A percentile compares a stretch with the other conserved stretches of the same genome.
phyloP scores from a whole-genome alignment of 1,284 basidiomycete genomes.

The Heterobasidion annosum region DNA sequence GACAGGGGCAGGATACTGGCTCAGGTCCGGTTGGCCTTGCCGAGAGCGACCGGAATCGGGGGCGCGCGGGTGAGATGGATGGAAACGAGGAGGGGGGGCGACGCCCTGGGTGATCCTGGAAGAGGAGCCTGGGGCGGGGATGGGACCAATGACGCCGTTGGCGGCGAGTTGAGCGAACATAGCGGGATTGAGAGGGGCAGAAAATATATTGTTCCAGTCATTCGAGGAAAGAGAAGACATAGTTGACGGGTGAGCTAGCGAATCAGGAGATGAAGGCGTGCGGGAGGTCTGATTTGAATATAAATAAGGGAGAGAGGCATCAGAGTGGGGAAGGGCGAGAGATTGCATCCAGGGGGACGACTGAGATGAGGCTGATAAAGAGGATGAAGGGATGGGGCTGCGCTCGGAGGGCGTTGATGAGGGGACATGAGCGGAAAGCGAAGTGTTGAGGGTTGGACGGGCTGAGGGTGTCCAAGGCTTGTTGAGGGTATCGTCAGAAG shows the following conservation, averaged over 20 bases:
- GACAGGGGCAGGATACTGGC: neutral
- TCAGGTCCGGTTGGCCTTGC: neutral
- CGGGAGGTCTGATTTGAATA: slow-evolving; percentile 4
- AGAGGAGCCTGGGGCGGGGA: slow-evolving; percentile 14
- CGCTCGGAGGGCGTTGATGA: slow-evolving; percentile 24
- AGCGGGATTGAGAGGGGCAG: slow-evolving; percentile 46
- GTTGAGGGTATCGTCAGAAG: slow-evolving; percentile 6
- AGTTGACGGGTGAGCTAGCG: slow-evolving; percentile 13
- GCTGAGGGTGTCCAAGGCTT: slow-evolving; percentile 28
- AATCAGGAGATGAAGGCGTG: slow-evolving; percentile 6
- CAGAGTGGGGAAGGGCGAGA: slow-evolving; percentile 16
- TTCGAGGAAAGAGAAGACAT: slow-evolving; percentile 13
- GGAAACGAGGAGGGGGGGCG: slow-evolving; percentile 4
- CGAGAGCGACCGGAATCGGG: slow-evolving; percentile 2
- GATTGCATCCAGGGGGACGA: slow-evolving; percentile 32
- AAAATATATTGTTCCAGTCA: slow-evolving; percentile 50
- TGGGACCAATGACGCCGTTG: slow-evolving; percentile 37
- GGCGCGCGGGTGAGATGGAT: neutral
- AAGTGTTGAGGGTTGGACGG: slow-evolving; percentile 31
- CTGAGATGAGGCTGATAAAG: slow-evolving; percentile 22
- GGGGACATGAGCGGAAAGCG: slow-evolving; percentile 19
- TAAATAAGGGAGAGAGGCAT: slow-evolving; percentile 11
- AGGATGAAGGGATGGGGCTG: slow-evolving; percentile 27
- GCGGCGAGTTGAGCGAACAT: slow-evolving; percentile 52
- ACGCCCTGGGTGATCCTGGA: slow-evolving; percentile 1